Evolutionary conservation across 2,329 filamentous ascomycete genomes (phyloP).

Genomic region (Paecilomyces fulvus): DNA sequence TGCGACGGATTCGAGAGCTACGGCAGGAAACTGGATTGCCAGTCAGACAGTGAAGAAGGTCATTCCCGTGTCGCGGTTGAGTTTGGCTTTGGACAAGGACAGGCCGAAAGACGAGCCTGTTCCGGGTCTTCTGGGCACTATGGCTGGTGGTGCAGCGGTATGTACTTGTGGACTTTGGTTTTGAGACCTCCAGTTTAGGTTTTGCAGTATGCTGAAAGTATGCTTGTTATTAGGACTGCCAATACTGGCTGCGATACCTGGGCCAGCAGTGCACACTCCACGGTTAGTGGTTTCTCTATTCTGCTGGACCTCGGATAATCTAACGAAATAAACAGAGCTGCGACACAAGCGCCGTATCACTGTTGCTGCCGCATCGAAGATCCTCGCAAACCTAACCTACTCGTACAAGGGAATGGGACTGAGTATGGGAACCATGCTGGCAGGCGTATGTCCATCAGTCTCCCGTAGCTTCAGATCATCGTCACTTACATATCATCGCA

Average conservation of each 20-base stretch:
- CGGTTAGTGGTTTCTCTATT: constrained; percentile 34
- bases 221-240: constrained; percentile 61
- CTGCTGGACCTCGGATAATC: neutral
- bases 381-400: constrained; percentile 96
- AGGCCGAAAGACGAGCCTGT: constrained; percentile 24
- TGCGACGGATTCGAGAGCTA: constrained; percentile 93
- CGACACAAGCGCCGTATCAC: constrained; percentile 98
- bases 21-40: constrained; percentile 97
- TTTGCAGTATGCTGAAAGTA: constrained; percentile 6
- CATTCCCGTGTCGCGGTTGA: constrained; percentile 48
- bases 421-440: constrained; percentile 99
- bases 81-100: constrained; percentile 24
- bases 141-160: constrained; percentile 94
- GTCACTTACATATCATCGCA: constrained; percentile 5
- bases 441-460: constrained; percentile 82
- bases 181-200: neutral
- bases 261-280: constrained; percentile 99
- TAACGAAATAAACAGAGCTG: constrained; percentile 50
- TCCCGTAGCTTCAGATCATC: constrained; percentile 33
- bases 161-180: constrained; percentile 20
- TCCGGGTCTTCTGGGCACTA: constrained; percentile 71
- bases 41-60: constrained; percentile 99
- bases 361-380: constrained; percentile 94
- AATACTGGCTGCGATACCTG: constrained; percentile 98
- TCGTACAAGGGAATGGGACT: constrained; percentile 98